These are phyloP conservation scores for Brassica napus DNA, from an alignment of 345 rosid genomes.

Conservation along the genomic window Da-Ae NC_063449.1:46864001-46864500, in stretches of 20 bases:
- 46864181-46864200: neutral
- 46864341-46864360: neutral
- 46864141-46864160: neutral
- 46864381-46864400: neutral
- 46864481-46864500: constrained; percentile 14
- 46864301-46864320: neutral
- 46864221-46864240: too few relatives aligned
- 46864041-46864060: too few relatives aligned
- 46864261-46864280: neutral
- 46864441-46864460: neutral
- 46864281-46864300: neutral
- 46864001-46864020: too few relatives aligned
- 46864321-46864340: neutral
- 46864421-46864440: neutral
- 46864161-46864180: neutral
- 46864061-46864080: too few relatives aligned
- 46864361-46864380: neutral
- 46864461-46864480: constrained; percentile 9
- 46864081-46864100: too few relatives aligned
- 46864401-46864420: neutral
- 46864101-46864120: neutral
- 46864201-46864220: neutral
- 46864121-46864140: neutral
- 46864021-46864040: too few relatives aligned
- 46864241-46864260: neutral